A percentile compares a stretch with the other conserved stretches of the same genome.
Evolutionary conservation across 371 early-diverging fungal species (phyloP).

Genomic region (Syncephalastrum monosporum): DNA sequence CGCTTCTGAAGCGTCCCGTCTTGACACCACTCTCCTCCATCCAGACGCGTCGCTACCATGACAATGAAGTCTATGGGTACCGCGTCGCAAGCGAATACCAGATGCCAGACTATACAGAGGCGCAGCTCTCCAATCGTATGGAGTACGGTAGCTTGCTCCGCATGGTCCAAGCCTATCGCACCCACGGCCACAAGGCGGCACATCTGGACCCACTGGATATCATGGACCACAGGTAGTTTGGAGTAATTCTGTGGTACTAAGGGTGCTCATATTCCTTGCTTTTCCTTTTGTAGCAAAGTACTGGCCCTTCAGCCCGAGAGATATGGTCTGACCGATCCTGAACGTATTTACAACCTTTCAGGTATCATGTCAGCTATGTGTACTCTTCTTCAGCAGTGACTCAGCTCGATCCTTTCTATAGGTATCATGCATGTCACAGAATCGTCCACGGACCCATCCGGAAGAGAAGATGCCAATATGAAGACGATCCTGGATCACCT

Average conservation of each 20-base stretch:
- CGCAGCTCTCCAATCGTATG: conserved; percentile 81
- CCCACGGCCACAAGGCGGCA: conserved; percentile 83
- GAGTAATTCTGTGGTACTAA: not conserved
- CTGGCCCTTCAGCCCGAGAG: conserved; percentile 80
- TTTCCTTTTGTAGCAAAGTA: conserved; percentile 38
- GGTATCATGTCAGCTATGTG: conserved; percentile 25
- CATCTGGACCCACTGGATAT: conserved; percentile 88
- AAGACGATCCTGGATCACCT: conserved; percentile 74
- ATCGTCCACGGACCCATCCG: conserved; percentile 34
- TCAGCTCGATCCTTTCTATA: not conserved
- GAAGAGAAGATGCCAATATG: conserved; percentile 59
- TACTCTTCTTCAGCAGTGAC: not conserved
- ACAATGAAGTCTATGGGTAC: conserved; percentile 83
- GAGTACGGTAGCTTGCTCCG: conserved; percentile 82
- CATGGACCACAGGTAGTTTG: conserved; percentile 57
- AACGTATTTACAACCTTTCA: conserved; percentile 58
- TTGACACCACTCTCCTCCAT: conserved; percentile 3
- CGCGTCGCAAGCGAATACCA: conserved; percentile 67
- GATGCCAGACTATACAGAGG: conserved; percentile 73
- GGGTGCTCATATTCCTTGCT: not conserved
- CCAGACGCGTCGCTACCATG: conserved; percentile 55
- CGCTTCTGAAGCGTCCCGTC: not conserved
- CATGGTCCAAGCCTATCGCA: conserved; percentile 82
- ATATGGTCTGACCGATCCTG: conserved; percentile 68
- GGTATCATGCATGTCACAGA: conserved; percentile 83